Percentiles rank a stretch among this genome's conserved stretches.
phyloP scores from a whole-genome alignment of 139 green algal species.

The Coccomyxa sp. region DNA sequence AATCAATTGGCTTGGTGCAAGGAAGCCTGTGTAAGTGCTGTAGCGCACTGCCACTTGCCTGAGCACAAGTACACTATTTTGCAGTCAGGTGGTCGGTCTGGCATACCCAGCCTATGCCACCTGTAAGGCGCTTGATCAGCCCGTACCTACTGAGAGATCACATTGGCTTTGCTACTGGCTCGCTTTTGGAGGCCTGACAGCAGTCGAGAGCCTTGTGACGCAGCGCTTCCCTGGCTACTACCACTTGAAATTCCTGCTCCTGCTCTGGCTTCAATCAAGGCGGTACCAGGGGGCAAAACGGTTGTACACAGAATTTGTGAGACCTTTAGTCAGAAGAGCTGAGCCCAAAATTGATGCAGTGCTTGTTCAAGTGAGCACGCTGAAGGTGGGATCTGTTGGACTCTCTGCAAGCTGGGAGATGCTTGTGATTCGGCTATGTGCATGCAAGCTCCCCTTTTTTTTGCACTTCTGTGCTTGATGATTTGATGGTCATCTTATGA shows the following conservation, averaged over 20 bases:
- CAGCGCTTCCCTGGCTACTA: not conserved
- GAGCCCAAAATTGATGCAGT: not conserved
- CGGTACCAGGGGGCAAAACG: not conserved
- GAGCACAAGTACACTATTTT: not conserved
- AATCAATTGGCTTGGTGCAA: too few species aligned
- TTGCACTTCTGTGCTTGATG: not conserved
- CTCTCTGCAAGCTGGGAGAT: not conserved
- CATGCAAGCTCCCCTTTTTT: not conserved
- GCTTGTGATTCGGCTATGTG: not conserved
- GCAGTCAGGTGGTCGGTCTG: not conserved
- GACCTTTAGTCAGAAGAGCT: not conserved
- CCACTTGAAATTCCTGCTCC: not conserved
- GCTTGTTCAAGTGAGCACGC: not conserved
- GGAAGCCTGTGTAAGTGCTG: not conserved
- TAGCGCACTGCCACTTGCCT: not conserved
- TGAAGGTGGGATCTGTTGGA: not conserved
- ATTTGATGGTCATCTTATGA: not conserved
- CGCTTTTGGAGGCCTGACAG: not conserved
- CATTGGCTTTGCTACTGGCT: constrained; percentile 6
- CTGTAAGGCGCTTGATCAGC: not conserved
- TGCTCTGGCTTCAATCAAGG: constrained; percentile 6
- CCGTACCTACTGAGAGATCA: not conserved
- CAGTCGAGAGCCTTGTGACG: not conserved
- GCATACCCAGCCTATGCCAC: constrained; percentile 1
- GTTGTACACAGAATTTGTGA: not conserved